Conservation (phyloP, 257 asterid species). For the Nicotiana tomentosiformis region DNA sequence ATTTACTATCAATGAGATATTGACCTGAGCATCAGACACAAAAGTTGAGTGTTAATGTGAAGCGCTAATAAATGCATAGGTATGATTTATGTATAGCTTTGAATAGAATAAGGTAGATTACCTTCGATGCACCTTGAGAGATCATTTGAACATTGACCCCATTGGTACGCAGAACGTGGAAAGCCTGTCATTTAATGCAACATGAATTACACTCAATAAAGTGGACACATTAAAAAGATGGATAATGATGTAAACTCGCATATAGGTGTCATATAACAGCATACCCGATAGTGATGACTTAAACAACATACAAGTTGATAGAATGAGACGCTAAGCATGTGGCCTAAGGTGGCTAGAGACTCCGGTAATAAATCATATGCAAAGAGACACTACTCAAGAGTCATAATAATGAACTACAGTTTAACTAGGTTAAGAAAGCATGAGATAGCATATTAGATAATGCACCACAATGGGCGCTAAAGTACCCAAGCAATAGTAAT, state of each 20-base stretch:
- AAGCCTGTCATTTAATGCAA: slow-evolving; percentile 40
- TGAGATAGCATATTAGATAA: neutral
- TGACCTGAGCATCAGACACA: slow-evolving; percentile 31
- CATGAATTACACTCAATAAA: neutral
- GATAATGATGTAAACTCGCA: neutral
- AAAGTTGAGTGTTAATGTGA: neutral
- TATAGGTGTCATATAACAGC: neutral
- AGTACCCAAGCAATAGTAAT: neutral
- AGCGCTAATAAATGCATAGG: neutral
- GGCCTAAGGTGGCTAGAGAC: neutral
- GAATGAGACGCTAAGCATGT: neutral
- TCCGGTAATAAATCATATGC: neutral
- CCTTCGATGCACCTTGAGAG: slow-evolving; percentile 85
- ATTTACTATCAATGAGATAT: slow-evolving; percentile 72
- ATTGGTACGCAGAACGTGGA: slow-evolving; percentile 59
- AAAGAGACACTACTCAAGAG: neutral
- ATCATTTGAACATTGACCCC: slow-evolving; percentile 87
- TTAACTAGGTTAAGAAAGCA: neutral
- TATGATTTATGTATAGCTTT: neutral
- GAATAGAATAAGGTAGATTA: neutral
- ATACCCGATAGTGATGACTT: neutral
- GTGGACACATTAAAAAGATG: neutral
- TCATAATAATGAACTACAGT: neutral
- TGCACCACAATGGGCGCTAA: neutral
- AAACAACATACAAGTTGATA: neutral